These are phyloP conservation scores for Chlorencoelia australis DNA, from an alignment of 2,329 filamentous ascomycete species.

Conservation along the genomic window DNA sequence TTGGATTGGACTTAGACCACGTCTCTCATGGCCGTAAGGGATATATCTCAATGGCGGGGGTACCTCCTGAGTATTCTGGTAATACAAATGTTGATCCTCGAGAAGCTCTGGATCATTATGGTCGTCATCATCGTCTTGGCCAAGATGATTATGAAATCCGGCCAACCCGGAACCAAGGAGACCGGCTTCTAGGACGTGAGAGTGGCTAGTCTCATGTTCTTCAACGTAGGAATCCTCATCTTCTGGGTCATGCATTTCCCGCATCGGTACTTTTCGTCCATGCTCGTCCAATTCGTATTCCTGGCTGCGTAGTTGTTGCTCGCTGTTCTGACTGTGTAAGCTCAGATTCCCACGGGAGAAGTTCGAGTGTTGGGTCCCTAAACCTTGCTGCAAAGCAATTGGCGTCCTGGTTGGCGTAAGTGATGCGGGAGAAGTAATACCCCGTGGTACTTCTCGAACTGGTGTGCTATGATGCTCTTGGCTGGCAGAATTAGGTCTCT, in stretches of 20 bases:
- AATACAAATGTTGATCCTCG: constrained; percentile 17
- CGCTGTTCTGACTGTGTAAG: constrained; percentile 33
- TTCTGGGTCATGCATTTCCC: constrained; percentile 14
- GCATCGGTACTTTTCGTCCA: constrained; percentile 25
- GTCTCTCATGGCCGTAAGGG: constrained; percentile 58
- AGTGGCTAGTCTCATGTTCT: constrained; percentile 25
- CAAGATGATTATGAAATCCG: constrained; percentile 29
- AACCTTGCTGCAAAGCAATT: constrained; percentile 41
- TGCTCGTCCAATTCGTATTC: constrained; percentile 28
- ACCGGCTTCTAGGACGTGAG: constrained; percentile 18
- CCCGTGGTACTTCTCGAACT: constrained; percentile 53
- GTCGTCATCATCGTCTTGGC: constrained; percentile 15
- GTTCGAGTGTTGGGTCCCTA: constrained; percentile 55
- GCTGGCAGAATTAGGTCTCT: constrained; percentile 58
- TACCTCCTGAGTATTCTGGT: constrained; percentile 42
- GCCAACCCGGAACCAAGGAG: constrained; percentile 27
- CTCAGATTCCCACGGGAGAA: constrained; percentile 38
- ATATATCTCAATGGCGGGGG: constrained; percentile 55
- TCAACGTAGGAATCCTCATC: constrained; percentile 18
- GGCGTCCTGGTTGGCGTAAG: constrained; percentile 53
- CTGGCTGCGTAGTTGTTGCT: constrained; percentile 32
- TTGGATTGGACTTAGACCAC: constrained; percentile 78
- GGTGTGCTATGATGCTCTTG: constrained; percentile 44
- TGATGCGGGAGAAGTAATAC: constrained; percentile 48
- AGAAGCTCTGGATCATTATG: constrained; percentile 19